Evolutionary conservation across 805 yeast genomes (phyloP).

Genomic region (Starmerella bombi): DNA sequence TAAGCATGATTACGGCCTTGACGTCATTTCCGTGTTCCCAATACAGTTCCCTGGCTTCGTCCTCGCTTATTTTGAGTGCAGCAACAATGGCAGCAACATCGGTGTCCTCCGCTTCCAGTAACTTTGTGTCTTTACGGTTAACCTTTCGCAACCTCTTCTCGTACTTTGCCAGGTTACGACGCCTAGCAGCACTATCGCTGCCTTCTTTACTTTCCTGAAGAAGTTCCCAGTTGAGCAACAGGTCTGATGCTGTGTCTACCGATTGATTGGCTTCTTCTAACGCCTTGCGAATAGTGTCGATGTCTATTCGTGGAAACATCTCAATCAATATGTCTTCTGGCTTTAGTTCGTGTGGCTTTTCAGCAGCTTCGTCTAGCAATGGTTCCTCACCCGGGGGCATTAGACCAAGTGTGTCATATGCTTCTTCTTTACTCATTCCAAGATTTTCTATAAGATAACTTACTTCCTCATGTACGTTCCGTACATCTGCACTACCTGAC

Average conservation of each 20-base stretch:
- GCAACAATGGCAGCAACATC: slow-evolving; percentile 5
- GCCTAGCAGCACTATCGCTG: not conserved
- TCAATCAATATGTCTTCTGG: slow-evolving; percentile 1
- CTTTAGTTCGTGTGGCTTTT: not conserved
- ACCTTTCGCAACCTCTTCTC: not conserved
- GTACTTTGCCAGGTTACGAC: not conserved
- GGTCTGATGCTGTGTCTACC: slow-evolving; percentile 8
- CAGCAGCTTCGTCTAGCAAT: not conserved
- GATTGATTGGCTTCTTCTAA: slow-evolving; percentile 1
- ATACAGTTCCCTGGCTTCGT: slow-evolving; percentile 11
- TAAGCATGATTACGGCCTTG: slow-evolving; percentile 3
- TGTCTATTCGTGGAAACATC: slow-evolving; percentile 13
- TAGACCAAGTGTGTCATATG: slow-evolving; percentile 6
- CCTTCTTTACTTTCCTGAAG: not conserved
- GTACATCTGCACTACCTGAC: not conserved
- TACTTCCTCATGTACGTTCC: slow-evolving; percentile 3
- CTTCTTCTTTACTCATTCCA: slow-evolving; percentile 5
- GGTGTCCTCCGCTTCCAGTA: not conserved
- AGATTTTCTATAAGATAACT: slow-evolving; percentile 1
- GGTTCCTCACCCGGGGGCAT: slow-evolving; percentile 2
- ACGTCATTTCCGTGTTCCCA: slow-evolving; percentile 6
- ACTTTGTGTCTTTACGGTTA: not conserved
- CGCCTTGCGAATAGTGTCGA: not conserved
- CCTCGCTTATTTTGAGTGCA: not conserved
- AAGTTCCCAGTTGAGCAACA: slow-evolving; percentile 8